Evolutionary conservation across 1,284 basidiomycete genomes (phyloP), one percentile per base, ranked within the genome.

Genomic region (Ganoderma resinaceum): DNA sequence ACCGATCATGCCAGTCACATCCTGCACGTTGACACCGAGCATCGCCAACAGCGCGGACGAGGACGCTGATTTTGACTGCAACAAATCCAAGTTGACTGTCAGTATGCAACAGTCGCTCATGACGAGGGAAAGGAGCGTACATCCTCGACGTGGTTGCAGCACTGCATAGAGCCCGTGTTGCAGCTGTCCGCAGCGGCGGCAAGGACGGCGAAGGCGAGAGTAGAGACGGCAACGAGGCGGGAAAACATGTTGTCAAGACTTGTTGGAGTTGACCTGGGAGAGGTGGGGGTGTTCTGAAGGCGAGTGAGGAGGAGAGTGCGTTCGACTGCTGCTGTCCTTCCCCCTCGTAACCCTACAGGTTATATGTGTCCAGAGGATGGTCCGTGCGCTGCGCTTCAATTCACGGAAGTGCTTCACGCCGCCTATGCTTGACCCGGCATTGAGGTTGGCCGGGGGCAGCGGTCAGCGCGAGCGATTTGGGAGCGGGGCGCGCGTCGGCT

Each of bases 121-220:
- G 26, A 20, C 26, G 12, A 14, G 11, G n/a, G 2, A 7, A 7
- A n/a, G 23, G 46, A 9, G 69, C 72, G 40, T 26, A 72, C 72
- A 20, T 29, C 35, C 63, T 70, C 66, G 37, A 72, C n/a, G 33
- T 40, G 62, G 67, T 72, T 66, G 69, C 73, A 74, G 68, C 71
- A 74, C 68, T 70, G 69, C 58, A 70, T 55, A 33, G 68, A 61
- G 46, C 72, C 71, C n/a, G 70, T 72, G 69, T 63, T 67, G 72
- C 72, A 72, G 60, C 60, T 62, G 23, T 26, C 46, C 18, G 63
- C 65, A 43, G 70, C 70, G 63, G 64, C 66, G 61, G 68, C 72
- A 58, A 72, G 61, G 53, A 43, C 55, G 29, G 66, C 61, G 65
- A 71, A 33, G 55, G 66, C 66, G 37, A 63, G 59, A 33, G 61